These are phyloP conservation scores for Spinellus fusiger DNA, from an alignment of 192 early-diverging fungal genomes.

Conservation along the genomic window DNA sequence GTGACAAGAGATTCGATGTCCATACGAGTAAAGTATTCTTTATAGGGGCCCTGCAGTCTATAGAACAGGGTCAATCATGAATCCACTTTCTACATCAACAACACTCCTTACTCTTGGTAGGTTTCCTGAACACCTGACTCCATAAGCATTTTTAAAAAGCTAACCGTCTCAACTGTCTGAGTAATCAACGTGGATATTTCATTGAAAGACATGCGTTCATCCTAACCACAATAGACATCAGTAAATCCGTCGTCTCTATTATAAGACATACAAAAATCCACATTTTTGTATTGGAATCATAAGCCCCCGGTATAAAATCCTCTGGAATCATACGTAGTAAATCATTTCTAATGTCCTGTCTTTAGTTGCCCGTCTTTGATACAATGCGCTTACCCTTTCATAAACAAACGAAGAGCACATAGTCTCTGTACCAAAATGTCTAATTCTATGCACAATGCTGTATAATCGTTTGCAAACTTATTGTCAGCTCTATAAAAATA, in stretches of 20 bases:
- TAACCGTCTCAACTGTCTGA: slow-evolving; percentile 18
- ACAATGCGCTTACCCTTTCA: neutral
- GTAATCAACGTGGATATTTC: slow-evolving; percentile 18
- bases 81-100: neutral
- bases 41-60: neutral
- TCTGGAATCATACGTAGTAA: neutral
- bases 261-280: neutral
- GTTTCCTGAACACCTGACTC: neutral
- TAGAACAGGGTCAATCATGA: neutral
- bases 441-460: too few species aligned
- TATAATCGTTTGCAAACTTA: too few species aligned
- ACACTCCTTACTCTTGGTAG: slow-evolving; percentile 8
- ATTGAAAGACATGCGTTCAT: slow-evolving; percentile 23
- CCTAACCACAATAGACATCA: neutral
- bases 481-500: too few species aligned
- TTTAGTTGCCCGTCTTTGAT: too few species aligned
- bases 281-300: neutral
- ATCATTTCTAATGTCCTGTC: neutral
- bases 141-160: slow-evolving; percentile 12
- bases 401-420: neutral
- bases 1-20: slow-evolving; percentile 20
- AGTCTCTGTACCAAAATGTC: too few species aligned
- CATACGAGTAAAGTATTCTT: slow-evolving; percentile 1
- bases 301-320: neutral
- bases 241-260: neutral